Conservation (phyloP, 2,329 filamentous ascomycete species). For the Fusarium circinatum region DNA sequence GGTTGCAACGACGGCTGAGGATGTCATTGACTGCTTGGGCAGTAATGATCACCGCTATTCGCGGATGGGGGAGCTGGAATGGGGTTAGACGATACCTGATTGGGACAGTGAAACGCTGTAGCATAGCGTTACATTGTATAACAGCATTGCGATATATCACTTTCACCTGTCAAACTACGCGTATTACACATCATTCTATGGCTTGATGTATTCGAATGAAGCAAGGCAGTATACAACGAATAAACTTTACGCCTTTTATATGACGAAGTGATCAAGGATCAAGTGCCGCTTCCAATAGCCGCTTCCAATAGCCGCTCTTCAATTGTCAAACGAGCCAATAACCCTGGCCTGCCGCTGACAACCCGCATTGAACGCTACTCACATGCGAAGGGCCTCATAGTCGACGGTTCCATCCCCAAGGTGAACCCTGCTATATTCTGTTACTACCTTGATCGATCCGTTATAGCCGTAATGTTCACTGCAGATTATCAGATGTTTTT, state of each 20-base stretch:
- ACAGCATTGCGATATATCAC: background rate
- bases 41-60: background rate
- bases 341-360: background rate
- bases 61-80: background rate
- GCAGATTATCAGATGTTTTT: background rate
- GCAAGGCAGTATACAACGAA: accelerated
- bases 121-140: background rate
- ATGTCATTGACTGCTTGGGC: background rate
- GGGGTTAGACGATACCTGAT: background rate
- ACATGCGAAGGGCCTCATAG: background rate
- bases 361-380: background rate
- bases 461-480: background rate
- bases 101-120: no score
- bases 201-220: background rate
- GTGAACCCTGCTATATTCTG: background rate
- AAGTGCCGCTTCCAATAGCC: background rate
- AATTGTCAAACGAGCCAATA: background rate
- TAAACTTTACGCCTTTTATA: background rate
- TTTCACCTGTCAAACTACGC: background rate
- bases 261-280: background rate
- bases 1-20: background rate
- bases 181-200: background rate
- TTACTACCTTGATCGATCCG: background rate
- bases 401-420: accelerated
- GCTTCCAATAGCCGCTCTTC: background rate